Evolutionary conservation across 2,329 filamentous ascomycete species (phyloP), one percentile per base, ranked within the genome.

Genomic region (Colletotrichum somersetense): DNA sequence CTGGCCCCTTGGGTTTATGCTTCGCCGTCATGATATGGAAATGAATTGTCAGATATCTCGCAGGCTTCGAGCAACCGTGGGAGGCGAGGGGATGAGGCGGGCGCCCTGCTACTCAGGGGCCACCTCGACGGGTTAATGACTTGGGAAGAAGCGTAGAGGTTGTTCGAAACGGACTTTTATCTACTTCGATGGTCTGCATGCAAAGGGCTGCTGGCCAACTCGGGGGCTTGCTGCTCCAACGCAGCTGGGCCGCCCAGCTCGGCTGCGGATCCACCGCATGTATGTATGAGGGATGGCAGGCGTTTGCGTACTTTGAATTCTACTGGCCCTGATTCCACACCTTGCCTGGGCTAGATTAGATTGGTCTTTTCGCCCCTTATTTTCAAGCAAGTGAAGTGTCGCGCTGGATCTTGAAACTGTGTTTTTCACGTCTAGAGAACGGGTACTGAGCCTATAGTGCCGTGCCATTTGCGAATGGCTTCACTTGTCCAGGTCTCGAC

Each of bases 131-230:
- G 71, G 67, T 61, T 73, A 71, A 71, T 73, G 71, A 73, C 56
- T 71, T 73, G 56, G 71, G 67, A 56, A 66, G 40, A 56, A 66
- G 40, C 53, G 78, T 78, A 79, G 80, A 80, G 78, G 82, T 81
- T 77, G 77, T 79, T 82, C 67, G 71, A 71, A 61, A 62, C 35
- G 59, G 62, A 58, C 67, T 71, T 50, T 33, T 38, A 62, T 73
- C 52, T 71, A 44, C 57, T 71, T 66, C 50, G 67, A 73, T 56
- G 67, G 67, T 67, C 71, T 62, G 67, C 62, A 71, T 46, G 61
- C 57, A 50, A 66, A 23, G 62, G 57, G 50, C 46, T 33, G 55
- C 53, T 40, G 62, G 56, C 58, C 62, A 62, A 57, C 67, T 66
- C 42, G 48, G 67, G 62, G 42, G 38, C 16, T 40, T 46, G 48